phyloP scores from a whole-genome alignment of 192 early-diverging fungal genomes.

The Paraglomus brasilianum region DNA sequence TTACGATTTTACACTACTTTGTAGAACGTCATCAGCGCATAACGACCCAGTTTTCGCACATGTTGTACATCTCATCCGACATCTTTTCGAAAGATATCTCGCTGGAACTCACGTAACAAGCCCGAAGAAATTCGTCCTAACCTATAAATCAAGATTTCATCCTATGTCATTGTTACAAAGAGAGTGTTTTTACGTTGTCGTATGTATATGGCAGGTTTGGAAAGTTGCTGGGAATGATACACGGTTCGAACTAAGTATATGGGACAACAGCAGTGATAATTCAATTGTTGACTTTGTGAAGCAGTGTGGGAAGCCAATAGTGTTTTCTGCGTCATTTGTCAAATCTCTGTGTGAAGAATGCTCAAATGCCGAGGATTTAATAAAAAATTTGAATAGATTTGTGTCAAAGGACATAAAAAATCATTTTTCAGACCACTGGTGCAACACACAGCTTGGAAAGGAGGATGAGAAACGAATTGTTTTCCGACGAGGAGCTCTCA shows the following conservation, averaged over 20 bases:
- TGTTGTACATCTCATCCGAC: background rate
- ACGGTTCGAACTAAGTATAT: background rate
- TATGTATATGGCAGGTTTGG: slow-evolving; percentile 20
- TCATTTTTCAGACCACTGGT: background rate
- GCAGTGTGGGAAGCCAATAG: background rate
- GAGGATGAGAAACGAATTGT: slow-evolving; percentile 9
- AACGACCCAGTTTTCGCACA: background rate
- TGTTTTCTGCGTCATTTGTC: background rate
- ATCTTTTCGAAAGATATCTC: background rate
- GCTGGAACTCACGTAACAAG: background rate
- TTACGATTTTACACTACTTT: slow-evolving; percentile 18
- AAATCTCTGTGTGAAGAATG: background rate
- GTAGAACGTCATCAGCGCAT: background rate
- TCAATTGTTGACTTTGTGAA: background rate
- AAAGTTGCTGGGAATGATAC: background rate
- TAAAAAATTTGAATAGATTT: background rate
- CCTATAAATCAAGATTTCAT: slow-evolving; percentile 25
- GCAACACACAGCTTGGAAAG: background rate
- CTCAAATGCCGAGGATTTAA: background rate
- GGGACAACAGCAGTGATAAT: background rate
- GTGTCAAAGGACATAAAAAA: background rate
- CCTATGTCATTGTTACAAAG: slow-evolving; percentile 7
- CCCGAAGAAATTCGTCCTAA: slow-evolving; percentile 12
- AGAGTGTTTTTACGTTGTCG: background rate
- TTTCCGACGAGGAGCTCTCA: slow-evolving; percentile 11